Conservation (phyloP, 1,139 yeast genomes). For the Pichia sp. region DNA sequence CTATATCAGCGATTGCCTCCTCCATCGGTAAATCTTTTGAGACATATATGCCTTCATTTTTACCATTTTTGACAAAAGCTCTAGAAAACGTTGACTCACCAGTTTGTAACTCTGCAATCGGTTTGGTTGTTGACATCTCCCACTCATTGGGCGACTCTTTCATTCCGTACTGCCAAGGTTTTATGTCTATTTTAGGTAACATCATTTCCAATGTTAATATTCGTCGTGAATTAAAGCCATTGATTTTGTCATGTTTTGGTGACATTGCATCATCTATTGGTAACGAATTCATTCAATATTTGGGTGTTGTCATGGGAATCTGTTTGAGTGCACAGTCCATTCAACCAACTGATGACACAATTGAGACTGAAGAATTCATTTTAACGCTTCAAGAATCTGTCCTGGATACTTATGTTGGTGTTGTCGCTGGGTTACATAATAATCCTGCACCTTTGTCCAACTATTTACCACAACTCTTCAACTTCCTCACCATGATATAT, state of each 20-base stretch:
- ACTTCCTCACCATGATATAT: conserved; percentile 58
- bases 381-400: conserved; percentile 76
- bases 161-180: conserved; percentile 68
- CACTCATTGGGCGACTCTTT: conserved; percentile 78
- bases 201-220: conserved; percentile 63
- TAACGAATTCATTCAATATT: conserved; percentile 63
- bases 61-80: conserved; percentile 77
- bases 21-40: conserved; percentile 68
- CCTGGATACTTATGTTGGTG: conserved; percentile 91
- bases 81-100: conserved; percentile 79
- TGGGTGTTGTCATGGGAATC: conserved; percentile 72
- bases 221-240: conserved; percentile 78
- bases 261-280: conserved; percentile 93
- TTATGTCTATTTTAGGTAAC: conserved; percentile 78
- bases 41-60: conserved; percentile 73
- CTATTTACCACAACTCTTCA: conserved; percentile 65
- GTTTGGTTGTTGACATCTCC: conserved; percentile 94
- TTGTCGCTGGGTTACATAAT: conserved; percentile 78
- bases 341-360: conserved; percentile 55
- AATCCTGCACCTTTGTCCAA: conserved; percentile 63
- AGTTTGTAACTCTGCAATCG: conserved; percentile 83
- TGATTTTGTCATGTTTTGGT: conserved; percentile 91
- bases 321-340: conserved; percentile 55
- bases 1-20: conserved; percentile 83
- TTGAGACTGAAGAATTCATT: conserved; percentile 76